Percentiles rank a stretch among this genome's conserved stretches.
These are phyloP conservation scores for Backusella luteola DNA, from an alignment of 192 early-diverging fungal species.

Conservation along the genomic window DNA sequence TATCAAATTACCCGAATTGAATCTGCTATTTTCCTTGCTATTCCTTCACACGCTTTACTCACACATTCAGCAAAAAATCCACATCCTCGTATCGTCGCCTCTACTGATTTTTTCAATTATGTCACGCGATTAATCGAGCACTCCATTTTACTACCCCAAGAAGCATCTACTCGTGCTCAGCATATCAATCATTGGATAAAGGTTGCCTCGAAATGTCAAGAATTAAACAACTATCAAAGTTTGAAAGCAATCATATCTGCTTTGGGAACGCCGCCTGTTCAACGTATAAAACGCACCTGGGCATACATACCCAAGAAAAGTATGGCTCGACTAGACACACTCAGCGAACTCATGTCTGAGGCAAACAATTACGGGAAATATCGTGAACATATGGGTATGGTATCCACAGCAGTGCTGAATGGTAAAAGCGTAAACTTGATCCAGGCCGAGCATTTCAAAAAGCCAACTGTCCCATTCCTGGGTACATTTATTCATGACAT, in stretches of 20 bases:
- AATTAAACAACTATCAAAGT: slow-evolving; percentile 67
- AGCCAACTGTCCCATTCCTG: slow-evolving; percentile 71
- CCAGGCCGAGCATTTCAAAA: slow-evolving; percentile 21
- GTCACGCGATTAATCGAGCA: slow-evolving; percentile 69
- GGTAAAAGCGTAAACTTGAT: slow-evolving; percentile 8
- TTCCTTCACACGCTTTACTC: slow-evolving; percentile 57
- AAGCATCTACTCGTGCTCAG: slow-evolving; percentile 55
- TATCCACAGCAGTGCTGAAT: slow-evolving; percentile 11
- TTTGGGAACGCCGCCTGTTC: slow-evolving; percentile 66
- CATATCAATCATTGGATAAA: slow-evolving; percentile 69
- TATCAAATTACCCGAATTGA: slow-evolving; percentile 72
- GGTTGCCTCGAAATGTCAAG: slow-evolving; percentile 53
- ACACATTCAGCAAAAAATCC: slow-evolving; percentile 61
- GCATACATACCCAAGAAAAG: slow-evolving; percentile 63
- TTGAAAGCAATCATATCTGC: slow-evolving; percentile 70
- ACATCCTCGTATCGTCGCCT: slow-evolving; percentile 56
- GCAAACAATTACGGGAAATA: slow-evolving; percentile 67
- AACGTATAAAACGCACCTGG: slow-evolving; percentile 72
- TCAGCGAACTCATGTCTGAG: slow-evolving; percentile 64
- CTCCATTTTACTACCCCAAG: slow-evolving; percentile 60
- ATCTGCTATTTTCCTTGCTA: slow-evolving; percentile 63
- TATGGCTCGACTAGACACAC: slow-evolving; percentile 49
- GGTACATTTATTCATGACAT: slow-evolving; percentile 78
- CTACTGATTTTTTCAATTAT: slow-evolving; percentile 82
- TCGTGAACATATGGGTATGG: slow-evolving; percentile 50